These are phyloP conservation scores for Camptophora hylomeconis DNA, from an alignment of 2,329 filamentous ascomycete genomes.

Conservation along the genomic window DNA sequence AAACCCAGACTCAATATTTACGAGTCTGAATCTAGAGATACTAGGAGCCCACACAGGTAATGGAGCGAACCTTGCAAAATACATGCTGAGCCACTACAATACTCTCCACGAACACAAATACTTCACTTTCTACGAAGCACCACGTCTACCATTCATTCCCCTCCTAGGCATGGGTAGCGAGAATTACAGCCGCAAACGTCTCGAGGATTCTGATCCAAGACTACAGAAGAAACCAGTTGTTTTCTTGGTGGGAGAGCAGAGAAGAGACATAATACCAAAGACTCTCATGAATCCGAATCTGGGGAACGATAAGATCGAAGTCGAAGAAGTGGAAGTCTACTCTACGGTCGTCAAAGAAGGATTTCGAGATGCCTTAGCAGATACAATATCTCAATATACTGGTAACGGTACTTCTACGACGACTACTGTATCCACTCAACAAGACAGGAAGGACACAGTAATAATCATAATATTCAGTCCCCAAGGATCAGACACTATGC, in stretches of 20 bases:
- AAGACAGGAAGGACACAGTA: slow-evolving; percentile 8
- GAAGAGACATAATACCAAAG: slow-evolving; percentile 78
- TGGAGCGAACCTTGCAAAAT: slow-evolving; percentile 63
- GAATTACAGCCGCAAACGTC: slow-evolving; percentile 4
- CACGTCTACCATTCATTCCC: slow-evolving; percentile 12
- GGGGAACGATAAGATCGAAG: slow-evolving; percentile 40
- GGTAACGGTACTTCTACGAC: slow-evolving; percentile 7
- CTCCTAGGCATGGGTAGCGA: slow-evolving; percentile 18
- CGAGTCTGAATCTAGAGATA: slow-evolving; percentile 41
- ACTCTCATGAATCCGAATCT: slow-evolving; percentile 48
- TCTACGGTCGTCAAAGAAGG: slow-evolving; percentile 70
- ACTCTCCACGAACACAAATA: slow-evolving; percentile 11
- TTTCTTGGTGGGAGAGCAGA: slow-evolving; percentile 82
- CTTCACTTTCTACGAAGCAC: slow-evolving; percentile 11
- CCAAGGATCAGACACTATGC: slow-evolving; percentile 48
- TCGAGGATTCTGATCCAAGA: slow-evolving; percentile 7
- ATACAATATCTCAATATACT: slow-evolving; percentile 23
- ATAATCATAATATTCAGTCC: slow-evolving; percentile 44
- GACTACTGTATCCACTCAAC: neutral
- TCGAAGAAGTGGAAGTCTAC: slow-evolving; percentile 76
- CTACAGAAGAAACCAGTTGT: slow-evolving; percentile 45
- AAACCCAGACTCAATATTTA: slow-evolving; percentile 6
- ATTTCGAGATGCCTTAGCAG: slow-evolving; percentile 57
- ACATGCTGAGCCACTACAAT: slow-evolving; percentile 69
- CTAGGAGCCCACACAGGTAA: slow-evolving; percentile 74